Evolutionary conservation across 495 filamentous ascomycete species (phyloP).

Genomic region (Lophiostoma macrostomum): DNA sequence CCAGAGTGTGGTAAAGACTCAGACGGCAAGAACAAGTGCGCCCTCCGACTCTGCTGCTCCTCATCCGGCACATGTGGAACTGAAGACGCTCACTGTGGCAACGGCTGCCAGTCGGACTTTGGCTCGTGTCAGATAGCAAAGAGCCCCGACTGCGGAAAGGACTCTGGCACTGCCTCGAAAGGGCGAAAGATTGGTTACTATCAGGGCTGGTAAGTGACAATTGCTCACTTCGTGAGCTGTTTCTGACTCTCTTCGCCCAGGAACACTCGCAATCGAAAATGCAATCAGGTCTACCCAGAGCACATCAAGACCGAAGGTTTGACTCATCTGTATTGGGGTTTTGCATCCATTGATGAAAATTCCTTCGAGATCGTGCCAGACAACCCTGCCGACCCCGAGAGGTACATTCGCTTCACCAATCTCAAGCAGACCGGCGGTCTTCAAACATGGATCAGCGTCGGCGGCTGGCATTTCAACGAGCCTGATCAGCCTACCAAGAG

Average conservation of each 20-base stretch:
- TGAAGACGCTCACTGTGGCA: not conserved
- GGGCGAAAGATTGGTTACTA: constrained; percentile 27
- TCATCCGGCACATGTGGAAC: constrained; percentile 22
- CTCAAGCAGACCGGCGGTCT: constrained; percentile 28
- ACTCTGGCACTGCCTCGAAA: not conserved
- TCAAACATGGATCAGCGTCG: constrained; percentile 27
- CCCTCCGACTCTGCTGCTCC: constrained; percentile 31
- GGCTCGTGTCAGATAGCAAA: constrained; percentile 1
- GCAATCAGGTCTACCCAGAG: constrained; percentile 33
- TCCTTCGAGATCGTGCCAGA: constrained; percentile 38
- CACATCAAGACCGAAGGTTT: constrained; percentile 36
- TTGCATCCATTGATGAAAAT: constrained; percentile 42
- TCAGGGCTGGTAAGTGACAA: not conserved
- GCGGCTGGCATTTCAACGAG: constrained; percentile 10
- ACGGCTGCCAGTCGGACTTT: constrained; percentile 13
- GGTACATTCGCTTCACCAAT: constrained; percentile 38
- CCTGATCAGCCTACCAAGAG: not conserved
- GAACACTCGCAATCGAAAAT: constrained; percentile 33
- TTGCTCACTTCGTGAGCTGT: not conserved
- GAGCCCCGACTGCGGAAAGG: not conserved
- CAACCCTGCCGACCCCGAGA: constrained; percentile 22
- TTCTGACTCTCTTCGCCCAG: no score
- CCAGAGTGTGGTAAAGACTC: constrained; percentile 29
- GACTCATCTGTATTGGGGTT: constrained; percentile 51
- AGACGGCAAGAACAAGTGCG: constrained; percentile 23